Base-by-base conservation (phyloP, 2,329 filamentous ascomycete species). In the Fusarium sublunatum region DNA sequence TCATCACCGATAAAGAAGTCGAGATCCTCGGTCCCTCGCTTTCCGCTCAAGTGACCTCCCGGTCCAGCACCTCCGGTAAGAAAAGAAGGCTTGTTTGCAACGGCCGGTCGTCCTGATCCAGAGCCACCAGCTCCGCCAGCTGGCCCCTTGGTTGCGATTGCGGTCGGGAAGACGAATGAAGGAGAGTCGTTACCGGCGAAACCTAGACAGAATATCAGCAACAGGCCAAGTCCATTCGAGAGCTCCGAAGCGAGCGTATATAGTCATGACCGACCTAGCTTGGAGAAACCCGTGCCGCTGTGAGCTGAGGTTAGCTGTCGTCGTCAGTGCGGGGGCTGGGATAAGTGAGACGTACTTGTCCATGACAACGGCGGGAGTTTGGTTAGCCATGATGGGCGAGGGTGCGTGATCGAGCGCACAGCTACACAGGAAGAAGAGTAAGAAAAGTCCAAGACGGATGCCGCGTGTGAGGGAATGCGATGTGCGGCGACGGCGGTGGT, bases 311-410 rank as follows among this genome's bases (percentile, higher is more conserved):
- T 78, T 74, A 76, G 70, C 68, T 71, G 53, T 67, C 51, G 54
- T 68, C 60, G 62, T 68, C 56, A 67, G 38, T 61, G 61, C 59
- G 68, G 68, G 58, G 73, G 57, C 58, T 64, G 72, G 74, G 72
- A 73, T 64, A 74, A 71, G 67, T 74, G 77, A 62, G 73, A 86
- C 92, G 82, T 90, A 97, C 95, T 99, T 99, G 95, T 99, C 95
- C 94, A 99, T 99, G 92, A 99, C 95, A 97, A 99, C 95, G 91
- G 95, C 95, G 74, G 95, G 95, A 77, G 95, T 98, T 88, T 98
- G 94, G 83, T 91, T 91, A 77, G 95, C 94, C 95, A 99, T 99
- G 71, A 58, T 72, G 72, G 66, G 47, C 53, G 49, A 56, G 49
- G 46, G 53, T 60, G 69, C 65, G 69, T 65, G 61, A 55, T 58